phyloP scores from a whole-genome alignment of 495 filamentous ascomycete genomes.

The Letharia lupina region DNA sequence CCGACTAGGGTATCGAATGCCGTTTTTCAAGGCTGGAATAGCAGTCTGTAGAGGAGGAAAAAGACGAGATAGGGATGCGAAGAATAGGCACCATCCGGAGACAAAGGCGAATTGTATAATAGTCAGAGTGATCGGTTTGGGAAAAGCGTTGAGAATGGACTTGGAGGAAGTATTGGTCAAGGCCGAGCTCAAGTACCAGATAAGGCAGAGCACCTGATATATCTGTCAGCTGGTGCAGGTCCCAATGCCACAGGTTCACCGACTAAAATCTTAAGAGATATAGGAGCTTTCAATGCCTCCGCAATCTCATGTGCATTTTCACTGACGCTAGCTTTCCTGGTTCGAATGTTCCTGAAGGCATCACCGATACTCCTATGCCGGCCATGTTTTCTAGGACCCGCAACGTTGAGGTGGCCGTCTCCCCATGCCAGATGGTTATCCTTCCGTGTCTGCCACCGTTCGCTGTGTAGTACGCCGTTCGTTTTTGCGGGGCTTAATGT shows the following conservation, averaged over 20 bases:
- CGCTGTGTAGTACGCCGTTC: conserved; percentile 28
- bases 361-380: conserved; percentile 80
- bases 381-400: conserved; percentile 47
- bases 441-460: conserved; percentile 44
- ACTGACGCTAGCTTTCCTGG: conserved; percentile 70
- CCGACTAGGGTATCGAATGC: conserved; percentile 70
- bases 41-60: conserved; percentile 58
- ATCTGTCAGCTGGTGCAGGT: conserved; percentile 13
- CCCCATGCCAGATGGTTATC: conserved; percentile 36
- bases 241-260: conserved; percentile 19
- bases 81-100: conserved; percentile 73
- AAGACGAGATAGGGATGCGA: conserved; percentile 60
- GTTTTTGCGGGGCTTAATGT: conserved; percentile 21
- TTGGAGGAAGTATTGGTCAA: conserved; percentile 97
- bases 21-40: conserved; percentile 71
- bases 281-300: conserved; percentile 78
- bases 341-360: conserved; percentile 71
- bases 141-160: conserved; percentile 87
- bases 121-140: conserved; percentile 87
- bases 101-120: conserved; percentile 94
- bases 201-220: conserved; percentile 62
- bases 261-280: conserved; percentile 83
- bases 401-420: conserved; percentile 37
- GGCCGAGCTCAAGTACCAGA: conserved; percentile 93
- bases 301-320: conserved; percentile 90